These are phyloP conservation scores for Berberis thunbergii DNA, from an alignment of 164 flowering plant genomes.

Conservation along the genomic window DNA sequence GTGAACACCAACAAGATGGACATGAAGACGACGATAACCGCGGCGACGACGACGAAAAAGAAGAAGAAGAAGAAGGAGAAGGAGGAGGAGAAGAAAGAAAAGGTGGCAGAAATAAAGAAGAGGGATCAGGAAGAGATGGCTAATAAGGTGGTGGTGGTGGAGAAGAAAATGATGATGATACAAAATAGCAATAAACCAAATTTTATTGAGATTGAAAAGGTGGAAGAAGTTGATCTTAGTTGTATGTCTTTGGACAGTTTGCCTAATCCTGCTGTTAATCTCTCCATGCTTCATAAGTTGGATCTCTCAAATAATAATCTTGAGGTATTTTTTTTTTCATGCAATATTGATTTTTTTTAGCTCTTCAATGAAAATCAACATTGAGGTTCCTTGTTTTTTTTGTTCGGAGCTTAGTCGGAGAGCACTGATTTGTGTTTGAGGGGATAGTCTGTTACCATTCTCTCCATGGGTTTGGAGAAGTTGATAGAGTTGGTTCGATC, in stretches of 20 bases:
- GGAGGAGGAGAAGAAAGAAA: no score
- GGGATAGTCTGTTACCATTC: no score
- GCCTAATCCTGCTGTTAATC: conserved; percentile 49
- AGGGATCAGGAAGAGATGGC: conserved; percentile 7
- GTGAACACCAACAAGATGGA: no score
- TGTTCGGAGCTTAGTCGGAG: no score
- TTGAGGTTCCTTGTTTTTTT: no score
- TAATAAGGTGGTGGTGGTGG: conserved; percentile 12
- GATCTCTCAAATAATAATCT: conserved; percentile 80
- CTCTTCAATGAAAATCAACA: background rate
- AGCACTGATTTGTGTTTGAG: no score
- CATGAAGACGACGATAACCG: no score
- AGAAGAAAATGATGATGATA: conserved; percentile 7
- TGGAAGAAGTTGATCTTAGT: conserved; percentile 59
- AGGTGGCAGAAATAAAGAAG: background rate
- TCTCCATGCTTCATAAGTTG: conserved; percentile 49
- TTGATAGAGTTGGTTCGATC: no score
- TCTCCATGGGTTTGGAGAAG: no score
- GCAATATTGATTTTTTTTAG: background rate
- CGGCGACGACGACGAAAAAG: no score
- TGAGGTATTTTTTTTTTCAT: background rate
- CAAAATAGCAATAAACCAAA: conserved; percentile 3
- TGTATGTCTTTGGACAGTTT: conserved; percentile 51
- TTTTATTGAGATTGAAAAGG: conserved; percentile 20
- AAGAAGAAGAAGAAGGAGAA: no score